These are phyloP conservation scores for Vanilla planifolia DNA, from an alignment of 106 monocot genomes.

Conservation along the genomic window DNA sequence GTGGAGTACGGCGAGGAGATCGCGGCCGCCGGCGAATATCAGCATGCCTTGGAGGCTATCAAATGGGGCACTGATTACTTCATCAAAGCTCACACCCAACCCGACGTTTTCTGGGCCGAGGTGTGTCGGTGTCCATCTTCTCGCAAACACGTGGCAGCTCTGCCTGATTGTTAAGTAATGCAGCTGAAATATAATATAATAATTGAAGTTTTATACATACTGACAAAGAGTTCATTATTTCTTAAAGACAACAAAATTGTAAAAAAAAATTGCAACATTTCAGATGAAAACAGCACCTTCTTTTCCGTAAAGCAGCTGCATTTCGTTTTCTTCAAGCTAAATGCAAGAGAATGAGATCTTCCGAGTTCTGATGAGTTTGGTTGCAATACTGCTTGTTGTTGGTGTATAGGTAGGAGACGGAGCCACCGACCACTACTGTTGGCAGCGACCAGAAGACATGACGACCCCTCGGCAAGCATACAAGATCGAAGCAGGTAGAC, in stretches of 20 bases:
- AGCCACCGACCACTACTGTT: constrained; percentile 24
- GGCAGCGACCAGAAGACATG: constrained; percentile 31
- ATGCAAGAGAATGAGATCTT: too few species aligned
- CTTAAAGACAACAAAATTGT: too few species aligned
- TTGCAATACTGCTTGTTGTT: background rate
- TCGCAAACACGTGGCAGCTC: too few species aligned
- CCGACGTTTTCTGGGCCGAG: constrained; percentile 50
- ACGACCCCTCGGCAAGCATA: constrained; percentile 18
- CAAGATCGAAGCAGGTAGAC: constrained; percentile 16
- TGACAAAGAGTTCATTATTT: too few species aligned
- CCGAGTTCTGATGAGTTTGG: too few species aligned
- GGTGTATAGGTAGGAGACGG: constrained; percentile 39
- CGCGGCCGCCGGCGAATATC: constrained; percentile 17
- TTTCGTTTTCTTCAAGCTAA: background rate
- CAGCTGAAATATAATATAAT: too few species aligned
- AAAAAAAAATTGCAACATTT: too few species aligned
- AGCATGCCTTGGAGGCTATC: constrained; percentile 27
- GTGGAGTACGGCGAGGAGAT: constrained; percentile 45
- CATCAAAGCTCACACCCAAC: constrained; percentile 43
- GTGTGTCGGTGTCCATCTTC: constrained; percentile 4
- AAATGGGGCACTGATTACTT: constrained; percentile 53
- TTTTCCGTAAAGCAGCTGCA: too few species aligned
- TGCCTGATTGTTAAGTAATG: too few species aligned
- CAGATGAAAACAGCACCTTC: too few species aligned
- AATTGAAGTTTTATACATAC: too few species aligned